A percentile compares a stretch with the other conserved stretches of the same genome.
These are phyloP conservation scores for Acer campestre DNA, from an alignment of 345 rosid genomes.

Conservation along the genomic window DNA sequence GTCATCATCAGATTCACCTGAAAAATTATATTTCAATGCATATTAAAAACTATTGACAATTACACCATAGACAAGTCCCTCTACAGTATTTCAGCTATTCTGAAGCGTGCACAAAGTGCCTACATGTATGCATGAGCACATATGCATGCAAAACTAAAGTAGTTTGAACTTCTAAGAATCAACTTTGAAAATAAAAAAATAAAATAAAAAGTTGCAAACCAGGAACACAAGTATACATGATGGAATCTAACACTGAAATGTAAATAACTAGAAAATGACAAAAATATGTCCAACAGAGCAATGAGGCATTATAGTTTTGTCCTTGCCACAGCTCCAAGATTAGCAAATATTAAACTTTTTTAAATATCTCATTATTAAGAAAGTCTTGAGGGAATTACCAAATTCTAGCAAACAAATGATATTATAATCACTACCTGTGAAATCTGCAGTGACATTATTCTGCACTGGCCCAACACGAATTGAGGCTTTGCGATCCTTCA, in stretches of 20 bases:
- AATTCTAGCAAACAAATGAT: not conserved
- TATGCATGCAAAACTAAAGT: not conserved
- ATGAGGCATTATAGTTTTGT: not conserved
- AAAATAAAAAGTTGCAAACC: not conserved
- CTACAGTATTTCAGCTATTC: not conserved
- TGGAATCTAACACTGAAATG: not conserved
- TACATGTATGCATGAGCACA: not conserved
- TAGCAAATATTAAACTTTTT: not conserved
- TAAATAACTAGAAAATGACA: not conserved
- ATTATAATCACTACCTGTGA: constrained; percentile 51
- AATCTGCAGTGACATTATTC: constrained; percentile 53
- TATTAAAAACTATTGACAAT: constrained; percentile 10
- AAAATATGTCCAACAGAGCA: not conserved
- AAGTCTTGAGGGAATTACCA: constrained; percentile 4
- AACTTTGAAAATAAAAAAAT: not conserved
- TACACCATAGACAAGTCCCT: not conserved
- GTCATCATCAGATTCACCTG: constrained; percentile 92
- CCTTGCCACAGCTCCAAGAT: constrained; percentile 3
- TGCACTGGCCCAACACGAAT: constrained; percentile 52
- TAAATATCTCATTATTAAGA: not conserved
- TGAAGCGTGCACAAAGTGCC: not conserved
- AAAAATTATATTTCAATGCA: constrained; percentile 23
- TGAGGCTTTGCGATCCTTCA: constrained; percentile 75
- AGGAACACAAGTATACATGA: not conserved
- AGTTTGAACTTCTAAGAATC: constrained; percentile 9